Base-by-base conservation (phyloP, 352 stramenopile genomes). In the Albugo candida region DNA sequence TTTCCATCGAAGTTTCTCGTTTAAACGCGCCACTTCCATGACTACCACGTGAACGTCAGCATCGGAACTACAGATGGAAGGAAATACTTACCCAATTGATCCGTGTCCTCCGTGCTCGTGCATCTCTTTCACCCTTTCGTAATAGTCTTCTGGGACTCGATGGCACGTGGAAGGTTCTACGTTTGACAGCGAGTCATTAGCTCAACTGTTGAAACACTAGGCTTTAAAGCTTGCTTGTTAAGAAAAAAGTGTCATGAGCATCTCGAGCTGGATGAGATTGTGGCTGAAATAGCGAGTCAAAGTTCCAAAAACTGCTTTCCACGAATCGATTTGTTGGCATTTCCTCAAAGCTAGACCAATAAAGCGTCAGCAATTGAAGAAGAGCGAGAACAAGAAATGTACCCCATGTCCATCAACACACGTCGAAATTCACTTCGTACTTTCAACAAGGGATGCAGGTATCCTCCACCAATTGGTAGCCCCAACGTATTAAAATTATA, bases 231-330 rank as follows among this genome's bases (percentile, higher is more conserved):
- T 54, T 40, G 86, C 76, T 64, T 2, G 96, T 97, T 52, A 99
- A 94, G 76, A 99, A 99, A 70, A 99, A 99, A 34, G 96, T 99
- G 67, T 99, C 96, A 62, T 99, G 96, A 20, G 94, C 95, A 62
- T 99, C 96, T 57, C 96, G 78, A 13, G 96, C 96, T 37, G 96
- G 96, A 63, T 99, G 96, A 27, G 81, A 97, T 76, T 99, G 96
- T 38, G 96, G 96, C 75, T 99, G 95, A 67, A 99, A 99, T 45
- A 99, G 79, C 45, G 94, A 93, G 66, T 99, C 96, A 67, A 99
- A 99, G 75, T 99, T 99, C 96, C 96, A 99, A 67, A 99, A 99
- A 54, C 81, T 97, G 59, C 72, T 96, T 67, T 99, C 96, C 18
- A 99, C 95, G 75, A 86, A 99, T 63, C 95, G 94, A 70, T 96